phyloP scores from a whole-genome alignment of 2,329 filamentous ascomycete genomes.

The Pestalotiopsis sp. region DNA sequence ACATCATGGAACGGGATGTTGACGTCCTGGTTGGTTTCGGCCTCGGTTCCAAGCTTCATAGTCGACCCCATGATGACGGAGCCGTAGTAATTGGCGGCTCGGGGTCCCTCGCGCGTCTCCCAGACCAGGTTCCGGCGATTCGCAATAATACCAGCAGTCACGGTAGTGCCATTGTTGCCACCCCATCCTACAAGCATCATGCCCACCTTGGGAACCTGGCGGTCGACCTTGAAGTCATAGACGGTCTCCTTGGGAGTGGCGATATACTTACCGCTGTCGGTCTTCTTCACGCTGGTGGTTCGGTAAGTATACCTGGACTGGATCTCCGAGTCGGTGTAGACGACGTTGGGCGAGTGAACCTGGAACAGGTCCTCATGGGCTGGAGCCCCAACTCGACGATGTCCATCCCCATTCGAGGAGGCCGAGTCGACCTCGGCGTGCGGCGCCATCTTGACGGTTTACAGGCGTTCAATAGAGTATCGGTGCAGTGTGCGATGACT shows the following conservation, averaged over 20 bases:
- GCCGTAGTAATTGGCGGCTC: conserved; percentile 94
- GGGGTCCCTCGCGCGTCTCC: conserved; percentile 90
- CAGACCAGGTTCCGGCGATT: conserved; percentile 85
- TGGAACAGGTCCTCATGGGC: conserved; percentile 71
- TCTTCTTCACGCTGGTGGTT: conserved; percentile 80
- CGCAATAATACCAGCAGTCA: conserved; percentile 95
- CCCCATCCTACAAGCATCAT: conserved; percentile 98
- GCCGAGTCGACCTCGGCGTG: conserved; percentile 70
- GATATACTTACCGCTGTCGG: conserved; percentile 72
- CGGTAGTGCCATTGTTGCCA: conserved; percentile 97
- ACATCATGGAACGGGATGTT: conserved; percentile 96
- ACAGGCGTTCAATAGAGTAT: conserved; percentile 25
- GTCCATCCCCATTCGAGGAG: conserved; percentile 64
- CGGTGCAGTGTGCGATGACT: conserved; percentile 26
- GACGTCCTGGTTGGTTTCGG: conserved; percentile 82
- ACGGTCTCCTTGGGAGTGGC: conserved; percentile 85
- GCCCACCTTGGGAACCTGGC: conserved; percentile 88
- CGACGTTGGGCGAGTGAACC: conserved; percentile 90
- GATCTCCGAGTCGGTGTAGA: conserved; percentile 87
- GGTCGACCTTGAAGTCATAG: conserved; percentile 98
- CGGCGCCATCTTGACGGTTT: conserved; percentile 75
- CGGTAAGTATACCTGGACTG: conserved; percentile 95
- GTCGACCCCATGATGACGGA: conserved; percentile 97
- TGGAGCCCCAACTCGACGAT: conserved; percentile 29
- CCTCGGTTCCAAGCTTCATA: conserved; percentile 91